Conservation (phyloP, 2,329 filamentous ascomycete species). For the Penicillium psychrosexuale region DNA sequence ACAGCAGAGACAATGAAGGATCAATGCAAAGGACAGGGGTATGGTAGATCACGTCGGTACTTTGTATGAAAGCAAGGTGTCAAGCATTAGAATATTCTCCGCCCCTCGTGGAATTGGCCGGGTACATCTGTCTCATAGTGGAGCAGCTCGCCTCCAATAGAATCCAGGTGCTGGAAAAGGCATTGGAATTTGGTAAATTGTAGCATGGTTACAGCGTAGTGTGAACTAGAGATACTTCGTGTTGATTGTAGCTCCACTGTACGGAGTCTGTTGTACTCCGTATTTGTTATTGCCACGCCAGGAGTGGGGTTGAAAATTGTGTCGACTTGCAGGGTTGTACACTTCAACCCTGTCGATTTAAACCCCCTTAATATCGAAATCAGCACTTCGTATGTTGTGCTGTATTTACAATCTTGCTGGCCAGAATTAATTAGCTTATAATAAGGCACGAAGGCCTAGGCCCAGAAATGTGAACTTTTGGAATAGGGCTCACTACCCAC, state of each 20-base stretch:
- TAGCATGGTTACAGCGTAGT: background rate
- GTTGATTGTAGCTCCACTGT: constrained; percentile 5
- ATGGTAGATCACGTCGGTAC: background rate
- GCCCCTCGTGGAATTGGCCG: background rate
- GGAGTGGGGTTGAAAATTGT: background rate
- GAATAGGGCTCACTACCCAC: background rate
- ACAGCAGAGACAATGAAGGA: background rate
- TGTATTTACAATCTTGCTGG: background rate
- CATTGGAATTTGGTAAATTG: background rate
- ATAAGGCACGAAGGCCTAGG: background rate
- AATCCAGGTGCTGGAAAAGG: background rate
- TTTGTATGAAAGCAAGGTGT: background rate
- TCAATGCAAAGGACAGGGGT: background rate
- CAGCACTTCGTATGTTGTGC: too few relatives aligned
- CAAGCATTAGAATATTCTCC: background rate
- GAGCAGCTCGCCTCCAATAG: background rate
- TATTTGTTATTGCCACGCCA: constrained; percentile 1
- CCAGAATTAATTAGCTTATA: background rate
- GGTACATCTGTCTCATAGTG: background rate
- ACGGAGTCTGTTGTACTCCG: too few relatives aligned
- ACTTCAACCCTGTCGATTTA: background rate
- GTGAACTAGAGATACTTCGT: background rate
- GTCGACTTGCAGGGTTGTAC: background rate
- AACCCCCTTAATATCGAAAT: background rate
- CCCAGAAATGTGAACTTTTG: background rate